A percentile compares a stretch with the other conserved stretches of the same genome.
Conservation (phyloP, 1,139 yeast genomes). For the Nakaseomyces sp. region DNA sequence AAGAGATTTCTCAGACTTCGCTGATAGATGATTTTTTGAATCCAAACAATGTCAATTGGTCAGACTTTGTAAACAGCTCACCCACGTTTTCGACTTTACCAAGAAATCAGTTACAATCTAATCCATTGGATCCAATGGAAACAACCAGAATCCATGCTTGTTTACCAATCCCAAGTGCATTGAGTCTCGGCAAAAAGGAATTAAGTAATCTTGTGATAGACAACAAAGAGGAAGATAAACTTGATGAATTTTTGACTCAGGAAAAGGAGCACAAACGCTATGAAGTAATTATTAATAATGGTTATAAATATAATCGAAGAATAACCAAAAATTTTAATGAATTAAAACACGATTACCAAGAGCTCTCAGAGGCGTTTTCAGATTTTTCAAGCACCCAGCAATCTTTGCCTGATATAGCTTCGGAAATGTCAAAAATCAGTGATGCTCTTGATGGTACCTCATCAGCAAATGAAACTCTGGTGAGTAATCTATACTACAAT, state of each 20-base stretch:
- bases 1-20: constrained; percentile 40
- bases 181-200: constrained; percentile 6
- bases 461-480: constrained; percentile 56
- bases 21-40: constrained; percentile 73
- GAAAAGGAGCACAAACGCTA: constrained; percentile 43
- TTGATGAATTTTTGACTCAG: background rate
- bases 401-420: constrained; percentile 24
- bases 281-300: constrained; percentile 45
- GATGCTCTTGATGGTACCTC: constrained; percentile 70
- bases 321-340: constrained; percentile 56
- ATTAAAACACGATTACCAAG: constrained; percentile 38
- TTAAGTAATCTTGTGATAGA: constrained; percentile 2
- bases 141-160: constrained; percentile 51
- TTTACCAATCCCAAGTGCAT: constrained; percentile 42
- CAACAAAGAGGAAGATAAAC: constrained; percentile 26
- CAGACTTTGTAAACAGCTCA: constrained; percentile 39
- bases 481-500: constrained; percentile 59
- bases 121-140: constrained; percentile 43
- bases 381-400: constrained; percentile 58
- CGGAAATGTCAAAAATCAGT: constrained; percentile 64
- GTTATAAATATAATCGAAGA: constrained; percentile 58
- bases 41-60: constrained; percentile 70
- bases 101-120: constrained; percentile 44
- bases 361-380: constrained; percentile 36
- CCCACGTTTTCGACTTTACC: constrained; percentile 53